Conservation (phyloP, 2,329 filamentous ascomycete species). For the Triangularia setosa region DNA sequence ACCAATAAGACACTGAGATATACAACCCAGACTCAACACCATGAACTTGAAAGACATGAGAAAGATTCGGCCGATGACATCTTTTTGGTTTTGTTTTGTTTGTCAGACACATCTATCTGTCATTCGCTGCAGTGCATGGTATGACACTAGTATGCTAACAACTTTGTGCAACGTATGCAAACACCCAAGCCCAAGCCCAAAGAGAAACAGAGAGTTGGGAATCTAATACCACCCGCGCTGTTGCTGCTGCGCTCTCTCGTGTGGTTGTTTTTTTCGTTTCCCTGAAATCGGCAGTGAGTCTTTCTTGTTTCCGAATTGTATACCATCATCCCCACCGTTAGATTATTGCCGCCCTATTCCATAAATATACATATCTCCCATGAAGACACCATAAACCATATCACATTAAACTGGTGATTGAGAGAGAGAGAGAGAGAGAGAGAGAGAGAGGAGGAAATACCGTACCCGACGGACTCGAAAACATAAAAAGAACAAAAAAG, state of each 20-base stretch:
- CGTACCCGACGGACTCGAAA: neutral
- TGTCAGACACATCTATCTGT: neutral
- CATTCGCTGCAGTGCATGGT: neutral
- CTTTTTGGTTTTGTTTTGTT: neutral
- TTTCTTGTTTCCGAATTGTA: too few species aligned
- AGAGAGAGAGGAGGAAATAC: neutral
- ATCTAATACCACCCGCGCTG: neutral
- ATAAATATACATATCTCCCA: neutral
- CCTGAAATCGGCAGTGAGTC: neutral
- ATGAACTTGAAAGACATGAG: neutral
- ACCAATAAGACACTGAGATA: neutral
- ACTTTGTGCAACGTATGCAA: neutral
- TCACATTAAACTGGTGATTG: neutral
- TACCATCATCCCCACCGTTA: neutral
- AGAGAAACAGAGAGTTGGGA: neutral
- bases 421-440: neutral
- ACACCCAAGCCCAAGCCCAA: neutral
- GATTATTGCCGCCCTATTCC: neutral
- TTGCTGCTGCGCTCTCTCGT: neutral
- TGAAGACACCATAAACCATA: neutral
- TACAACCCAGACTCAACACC: neutral
- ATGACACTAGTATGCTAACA: neutral
- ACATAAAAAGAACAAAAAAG: neutral
- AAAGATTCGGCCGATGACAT: neutral
- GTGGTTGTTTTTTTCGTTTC: neutral